Conservation (phyloP, 495 filamentous ascomycete genomes). For the Tuber magnatum region DNA sequence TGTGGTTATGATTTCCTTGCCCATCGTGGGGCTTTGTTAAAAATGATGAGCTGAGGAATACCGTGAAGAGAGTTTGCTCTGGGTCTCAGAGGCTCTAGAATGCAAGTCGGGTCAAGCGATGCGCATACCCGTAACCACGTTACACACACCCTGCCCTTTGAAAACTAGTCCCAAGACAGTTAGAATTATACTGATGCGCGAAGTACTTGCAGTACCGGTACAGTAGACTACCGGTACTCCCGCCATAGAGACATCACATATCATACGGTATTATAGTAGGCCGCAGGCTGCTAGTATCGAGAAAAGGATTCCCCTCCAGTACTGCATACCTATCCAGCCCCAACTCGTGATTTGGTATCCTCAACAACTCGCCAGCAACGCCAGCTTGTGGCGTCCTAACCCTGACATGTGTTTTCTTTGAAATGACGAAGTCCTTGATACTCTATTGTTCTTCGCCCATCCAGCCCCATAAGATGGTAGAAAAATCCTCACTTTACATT, state of each 20-base stretch:
- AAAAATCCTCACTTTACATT: neutral
- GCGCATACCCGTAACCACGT: neutral
- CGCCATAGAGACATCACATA: neutral
- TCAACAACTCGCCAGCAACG: neutral
- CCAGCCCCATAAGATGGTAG: neutral
- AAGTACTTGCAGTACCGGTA: no score
- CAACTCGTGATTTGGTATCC: neutral
- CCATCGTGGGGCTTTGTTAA: slow-evolving; percentile 51
- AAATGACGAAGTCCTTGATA: neutral
- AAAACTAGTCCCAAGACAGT: neutral
- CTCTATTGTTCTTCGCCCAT: neutral
- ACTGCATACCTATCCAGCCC: neutral
- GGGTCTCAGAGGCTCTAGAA: neutral
- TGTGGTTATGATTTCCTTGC: slow-evolving; percentile 72
- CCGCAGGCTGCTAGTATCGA: neutral
- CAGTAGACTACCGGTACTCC: no score
- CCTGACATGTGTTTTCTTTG: neutral
- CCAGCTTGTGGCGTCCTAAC: neutral
- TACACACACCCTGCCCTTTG: neutral
- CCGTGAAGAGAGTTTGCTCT: neutral
- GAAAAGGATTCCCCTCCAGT: neutral
- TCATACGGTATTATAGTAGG: neutral
- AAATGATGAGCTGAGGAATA: neutral
- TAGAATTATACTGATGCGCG: neutral
- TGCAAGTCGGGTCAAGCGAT: neutral